Percentiles rank a stretch among this genome's conserved stretches.
Conservation (phyloP, 441 rosid species). For the Erodium moschatum region DNA sequence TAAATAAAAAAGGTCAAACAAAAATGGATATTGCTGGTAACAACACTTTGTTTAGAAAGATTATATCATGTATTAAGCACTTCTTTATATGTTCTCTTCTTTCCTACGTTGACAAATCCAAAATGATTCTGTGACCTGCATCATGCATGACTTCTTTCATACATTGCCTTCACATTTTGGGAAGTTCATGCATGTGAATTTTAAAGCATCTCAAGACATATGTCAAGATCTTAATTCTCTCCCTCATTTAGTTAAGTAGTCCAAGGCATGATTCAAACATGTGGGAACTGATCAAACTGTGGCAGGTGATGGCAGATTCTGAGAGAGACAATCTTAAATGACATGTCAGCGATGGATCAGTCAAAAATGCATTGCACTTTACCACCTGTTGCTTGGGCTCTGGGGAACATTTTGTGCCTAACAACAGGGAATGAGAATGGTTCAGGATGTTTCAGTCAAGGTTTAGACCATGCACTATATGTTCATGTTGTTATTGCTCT, state of each 20-base stretch:
- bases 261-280: conserved; percentile 28
- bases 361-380: conserved; percentile 32
- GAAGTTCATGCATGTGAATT: background rate
- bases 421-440: conserved; percentile 56
- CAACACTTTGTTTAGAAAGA: background rate
- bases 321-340: conserved; percentile 43
- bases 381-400: conserved; percentile 86
- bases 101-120: background rate
- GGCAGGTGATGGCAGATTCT: conserved; percentile 94
- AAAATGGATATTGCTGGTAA: background rate
- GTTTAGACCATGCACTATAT: conserved; percentile 51
- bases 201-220: background rate
- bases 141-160: conserved; percentile 2
- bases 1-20: background rate
- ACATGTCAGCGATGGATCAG: conserved; percentile 46
- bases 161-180: background rate
- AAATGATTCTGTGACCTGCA: background rate
- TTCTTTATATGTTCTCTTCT: background rate
- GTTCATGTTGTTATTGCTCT: conserved; percentile 54
- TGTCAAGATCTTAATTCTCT: background rate
- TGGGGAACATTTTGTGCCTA: conserved; percentile 66
- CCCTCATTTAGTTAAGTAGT: conserved; percentile 2
- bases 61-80: background rate
- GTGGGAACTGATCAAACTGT: conserved; percentile 65
- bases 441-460: conserved; percentile 39